Evolutionary conservation across 345 rosid species (phyloP).

Genomic region (Garcia nutans): DNA sequence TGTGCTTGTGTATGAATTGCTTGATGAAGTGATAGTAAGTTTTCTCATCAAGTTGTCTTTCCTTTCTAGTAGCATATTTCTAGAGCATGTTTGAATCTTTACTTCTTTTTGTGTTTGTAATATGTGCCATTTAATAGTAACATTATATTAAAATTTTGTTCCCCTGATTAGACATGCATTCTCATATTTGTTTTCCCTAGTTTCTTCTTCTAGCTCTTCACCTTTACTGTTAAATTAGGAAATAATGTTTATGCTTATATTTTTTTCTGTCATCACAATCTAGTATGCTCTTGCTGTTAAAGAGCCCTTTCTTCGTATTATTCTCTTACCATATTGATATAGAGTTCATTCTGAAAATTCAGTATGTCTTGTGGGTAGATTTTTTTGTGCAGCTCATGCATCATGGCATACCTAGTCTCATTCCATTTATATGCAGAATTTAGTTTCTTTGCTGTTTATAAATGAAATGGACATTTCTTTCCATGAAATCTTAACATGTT

Average conservation of each 20-base stretch:
- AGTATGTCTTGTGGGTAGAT: background rate
- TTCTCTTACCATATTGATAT: background rate
- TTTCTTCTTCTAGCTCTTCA: background rate
- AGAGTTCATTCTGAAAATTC: background rate
- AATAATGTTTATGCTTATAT: background rate
- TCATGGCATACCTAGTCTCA: background rate
- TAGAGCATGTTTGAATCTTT: background rate
- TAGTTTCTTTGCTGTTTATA: background rate
- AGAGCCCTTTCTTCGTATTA: background rate
- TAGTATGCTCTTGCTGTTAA: background rate
- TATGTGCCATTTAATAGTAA: background rate
- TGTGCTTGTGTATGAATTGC: slow-evolving; percentile 93
- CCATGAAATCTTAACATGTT: background rate
- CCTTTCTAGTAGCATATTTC: background rate
- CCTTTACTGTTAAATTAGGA: background rate
- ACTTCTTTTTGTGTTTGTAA: background rate
- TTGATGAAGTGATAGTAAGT: slow-evolving; percentile 97
- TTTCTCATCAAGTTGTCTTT: slow-evolving; percentile 1
- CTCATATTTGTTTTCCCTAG: background rate
- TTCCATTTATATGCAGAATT: background rate
- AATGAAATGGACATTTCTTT: background rate
- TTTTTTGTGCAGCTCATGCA: background rate
- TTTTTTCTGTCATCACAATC: background rate
- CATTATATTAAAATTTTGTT: background rate
- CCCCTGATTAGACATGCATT: background rate